A percentile compares a stretch with the other conserved stretches of the same genome.
phyloP scores from a whole-genome alignment of 352 stramenopile species.

The Phytopythium mirpurense region DNA sequence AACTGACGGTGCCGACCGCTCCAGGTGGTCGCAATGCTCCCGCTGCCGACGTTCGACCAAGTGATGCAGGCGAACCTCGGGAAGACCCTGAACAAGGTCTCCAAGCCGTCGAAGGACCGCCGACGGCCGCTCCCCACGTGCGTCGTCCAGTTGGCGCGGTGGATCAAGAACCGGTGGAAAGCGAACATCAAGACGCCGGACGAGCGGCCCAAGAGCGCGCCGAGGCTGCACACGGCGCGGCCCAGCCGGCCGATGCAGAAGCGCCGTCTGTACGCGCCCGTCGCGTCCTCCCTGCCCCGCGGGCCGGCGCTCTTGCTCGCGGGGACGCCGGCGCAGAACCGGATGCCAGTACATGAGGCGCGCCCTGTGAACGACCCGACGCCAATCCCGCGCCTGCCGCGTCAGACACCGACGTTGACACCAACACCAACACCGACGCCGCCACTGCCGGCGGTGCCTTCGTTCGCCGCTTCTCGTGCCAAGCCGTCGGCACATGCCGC shows the following conservation, averaged over 20 bases:
- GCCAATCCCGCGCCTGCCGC: conserved; percentile 18
- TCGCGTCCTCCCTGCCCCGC: conserved; percentile 8
- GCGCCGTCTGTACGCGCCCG: conserved; percentile 2
- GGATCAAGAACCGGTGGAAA: conserved; percentile 68
- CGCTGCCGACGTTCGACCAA: conserved; percentile 40
- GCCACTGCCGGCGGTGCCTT: conserved; percentile 6
- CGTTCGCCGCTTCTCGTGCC: conserved; percentile 5
- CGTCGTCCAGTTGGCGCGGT: conserved; percentile 50
- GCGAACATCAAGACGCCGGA: conserved; percentile 30
- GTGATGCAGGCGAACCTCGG: conserved; percentile 59
- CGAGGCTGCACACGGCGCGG: conserved; percentile 5
- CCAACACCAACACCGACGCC: background rate
- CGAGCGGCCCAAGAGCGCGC: conserved; percentile 9
- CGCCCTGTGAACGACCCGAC: conserved; percentile 13
- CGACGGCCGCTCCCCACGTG: conserved; percentile 29
- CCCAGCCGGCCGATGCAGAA: conserved; percentile 12
- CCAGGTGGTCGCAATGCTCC: conserved; percentile 72
- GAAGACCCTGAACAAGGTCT: conserved; percentile 49
- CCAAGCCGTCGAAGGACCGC: conserved; percentile 34
- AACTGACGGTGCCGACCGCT: conserved; percentile 9
- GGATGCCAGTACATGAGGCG: conserved; percentile 5
- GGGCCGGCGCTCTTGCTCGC: conserved; percentile 5
- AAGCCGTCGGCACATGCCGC: conserved; percentile 4
- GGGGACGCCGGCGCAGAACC: conserved; percentile 8
- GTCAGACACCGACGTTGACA: background rate